phyloP scores from a whole-genome alignment of 306 rosid genomes.

The Vigna mungo region DNA sequence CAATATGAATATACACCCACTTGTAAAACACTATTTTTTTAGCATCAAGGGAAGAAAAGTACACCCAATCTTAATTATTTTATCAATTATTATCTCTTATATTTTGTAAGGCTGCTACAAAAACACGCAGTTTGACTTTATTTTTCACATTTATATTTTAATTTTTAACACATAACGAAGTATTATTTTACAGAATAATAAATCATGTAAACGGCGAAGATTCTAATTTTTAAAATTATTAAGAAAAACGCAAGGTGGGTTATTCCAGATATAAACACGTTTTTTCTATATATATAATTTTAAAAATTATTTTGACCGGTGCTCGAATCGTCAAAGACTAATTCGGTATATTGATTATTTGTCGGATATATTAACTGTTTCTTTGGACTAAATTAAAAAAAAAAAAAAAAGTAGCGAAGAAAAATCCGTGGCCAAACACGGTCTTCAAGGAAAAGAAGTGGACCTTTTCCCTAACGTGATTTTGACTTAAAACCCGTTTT shows the following conservation, averaged over 20 bases:
- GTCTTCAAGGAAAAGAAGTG: slow-evolving; percentile 15
- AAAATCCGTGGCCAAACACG: not conserved
- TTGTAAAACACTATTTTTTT: not conserved
- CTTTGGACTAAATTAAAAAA: not conserved
- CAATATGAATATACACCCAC: too few relatives aligned
- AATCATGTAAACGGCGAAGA: too few relatives aligned
- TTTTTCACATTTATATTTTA: too few relatives aligned
- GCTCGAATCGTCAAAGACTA: not conserved
- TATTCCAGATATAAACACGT: not conserved
- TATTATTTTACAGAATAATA: too few relatives aligned
- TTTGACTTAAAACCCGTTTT: slow-evolving; percentile 15
- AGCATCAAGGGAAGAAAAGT: not conserved
- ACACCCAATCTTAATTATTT: too few relatives aligned
- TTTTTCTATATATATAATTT: not conserved
- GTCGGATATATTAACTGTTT: too few relatives aligned
- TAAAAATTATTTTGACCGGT: not conserved
- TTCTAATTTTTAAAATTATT: not conserved
- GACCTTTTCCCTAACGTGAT: slow-evolving; percentile 29
- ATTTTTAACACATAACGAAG: too few relatives aligned
- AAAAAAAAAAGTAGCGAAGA: not conserved
- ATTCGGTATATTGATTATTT: not conserved
- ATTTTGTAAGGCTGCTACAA: too few relatives aligned
- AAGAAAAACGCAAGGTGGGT: not conserved
- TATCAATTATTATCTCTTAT: too few relatives aligned
- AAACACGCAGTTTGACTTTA: too few relatives aligned